Evolutionary conservation across 2,329 filamentous ascomycete species (phyloP), one percentile per base, ranked within the genome.

Genomic region (Colletotrichum horii): DNA sequence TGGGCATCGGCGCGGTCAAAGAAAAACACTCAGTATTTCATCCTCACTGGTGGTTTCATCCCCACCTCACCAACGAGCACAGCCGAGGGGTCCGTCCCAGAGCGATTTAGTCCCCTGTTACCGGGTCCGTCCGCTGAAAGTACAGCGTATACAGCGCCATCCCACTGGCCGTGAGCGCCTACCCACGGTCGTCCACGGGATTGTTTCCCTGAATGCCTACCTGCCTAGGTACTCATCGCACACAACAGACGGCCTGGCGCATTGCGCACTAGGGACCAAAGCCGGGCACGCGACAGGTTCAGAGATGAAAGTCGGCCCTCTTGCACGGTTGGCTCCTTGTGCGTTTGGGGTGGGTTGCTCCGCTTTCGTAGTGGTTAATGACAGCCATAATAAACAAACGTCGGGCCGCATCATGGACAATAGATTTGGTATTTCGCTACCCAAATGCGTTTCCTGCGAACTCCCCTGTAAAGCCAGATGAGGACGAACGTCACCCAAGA

Each of bases 371-470:
- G 15, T 74, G 30, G 28, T 68, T 32, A 48, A 16, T 62, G 22
- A 48, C 66, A n/a, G 30, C 22, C 26, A 70, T n/a, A 56, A 70
- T 52, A 70, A 70, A 70, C 67, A 70, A 52, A 24, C 24, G 36
- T 70, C 52, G 66, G 71, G 66, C 55, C 52, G 60, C 61, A 74
- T 75, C 26, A 55, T 32, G 55, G 32, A 43, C 61, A 56, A 28
- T 38, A 75, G 30, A 71, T 74, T 75, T 76, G 74, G 74, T 76
- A 76, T 76, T 75, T 70, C 74, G 74, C 74, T 75, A 66, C 65
- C 66, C 48, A 71, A 67, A 74, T 76, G 71, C 74, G 64, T 61
- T 70, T 74, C 66, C 74, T 60, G 55, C 71, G 74, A 76, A 76
- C 74, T 75, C 66, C 74, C 71, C 62, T 75, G 74, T 62, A 75